Conservation (phyloP, 2,329 filamentous ascomycete species). For the Aspergillus felis region DNA sequence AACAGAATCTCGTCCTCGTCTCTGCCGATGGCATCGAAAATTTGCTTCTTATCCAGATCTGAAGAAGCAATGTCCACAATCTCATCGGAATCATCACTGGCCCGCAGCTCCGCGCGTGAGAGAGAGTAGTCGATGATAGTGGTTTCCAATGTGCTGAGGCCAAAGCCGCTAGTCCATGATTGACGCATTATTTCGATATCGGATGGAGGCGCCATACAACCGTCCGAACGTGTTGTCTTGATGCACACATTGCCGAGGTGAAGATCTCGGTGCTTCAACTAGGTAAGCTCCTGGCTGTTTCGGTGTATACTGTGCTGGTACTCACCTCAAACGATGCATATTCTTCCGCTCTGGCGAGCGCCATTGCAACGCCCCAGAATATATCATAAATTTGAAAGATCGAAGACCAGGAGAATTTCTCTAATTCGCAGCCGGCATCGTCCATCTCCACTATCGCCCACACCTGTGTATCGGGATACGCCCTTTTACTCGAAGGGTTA, state of each 20-base stretch:
- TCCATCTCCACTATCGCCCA: conserved; percentile 66
- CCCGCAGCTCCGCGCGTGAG: conserved; percentile 53
- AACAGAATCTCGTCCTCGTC: conserved; percentile 41
- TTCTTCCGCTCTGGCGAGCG: conserved; percentile 59
- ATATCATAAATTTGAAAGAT: conserved; percentile 56
- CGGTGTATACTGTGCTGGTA: not conserved
- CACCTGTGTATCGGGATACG: conserved; percentile 53
- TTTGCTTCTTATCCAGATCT: conserved; percentile 41
- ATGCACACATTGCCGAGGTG: conserved; percentile 66
- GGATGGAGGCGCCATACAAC: conserved; percentile 30
- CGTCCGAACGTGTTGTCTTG: conserved; percentile 30
- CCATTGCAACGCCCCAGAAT: conserved; percentile 63
- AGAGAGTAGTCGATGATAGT: conserved; percentile 67
- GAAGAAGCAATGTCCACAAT: conserved; percentile 35
- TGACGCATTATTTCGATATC: conserved; percentile 27
- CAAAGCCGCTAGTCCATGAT: conserved; percentile 41
- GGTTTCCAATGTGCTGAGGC: conserved; percentile 55
- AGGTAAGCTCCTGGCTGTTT: conserved; percentile 6
- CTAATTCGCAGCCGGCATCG: conserved; percentile 58
- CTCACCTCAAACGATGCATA: conserved; percentile 55
- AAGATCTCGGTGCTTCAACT: conserved; percentile 55
- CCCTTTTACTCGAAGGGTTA: conserved; percentile 51
- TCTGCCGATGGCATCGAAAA: conserved; percentile 40
- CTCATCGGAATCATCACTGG: conserved; percentile 20
- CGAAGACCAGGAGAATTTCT: conserved; percentile 41